Conservation (phyloP, 2,329 filamentous ascomycete species). For the Aspergillus hortae region DNA sequence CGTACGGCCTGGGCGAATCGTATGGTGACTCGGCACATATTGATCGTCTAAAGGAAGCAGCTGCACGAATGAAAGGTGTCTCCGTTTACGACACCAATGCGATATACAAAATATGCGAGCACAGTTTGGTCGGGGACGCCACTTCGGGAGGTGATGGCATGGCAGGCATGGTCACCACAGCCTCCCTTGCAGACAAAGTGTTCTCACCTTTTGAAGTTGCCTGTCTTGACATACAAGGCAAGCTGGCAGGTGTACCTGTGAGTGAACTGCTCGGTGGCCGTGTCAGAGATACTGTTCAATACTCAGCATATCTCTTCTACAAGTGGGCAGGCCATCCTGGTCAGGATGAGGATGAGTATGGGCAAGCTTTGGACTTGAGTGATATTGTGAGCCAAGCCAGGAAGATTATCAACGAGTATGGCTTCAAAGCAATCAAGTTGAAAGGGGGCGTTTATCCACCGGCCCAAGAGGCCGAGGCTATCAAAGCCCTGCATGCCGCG, state of each 20-base stretch:
- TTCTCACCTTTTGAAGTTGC: constrained; percentile 45
- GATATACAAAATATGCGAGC: constrained; percentile 22
- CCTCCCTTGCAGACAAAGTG: constrained; percentile 40
- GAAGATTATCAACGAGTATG: constrained; percentile 31
- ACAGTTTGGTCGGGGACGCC: constrained; percentile 15
- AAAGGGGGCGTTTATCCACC: constrained; percentile 44
- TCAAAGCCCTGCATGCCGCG: constrained; percentile 36
- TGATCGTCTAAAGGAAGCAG: constrained; percentile 30
- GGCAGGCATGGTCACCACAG: constrained; percentile 41
- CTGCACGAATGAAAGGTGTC: neutral
- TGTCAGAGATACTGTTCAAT: constrained; percentile 39
- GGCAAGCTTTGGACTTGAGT: constrained; percentile 37
- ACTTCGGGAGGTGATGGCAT: constrained; percentile 27
- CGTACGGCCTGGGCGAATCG: constrained; percentile 41
- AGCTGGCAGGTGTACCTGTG: constrained; percentile 38
- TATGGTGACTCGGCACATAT: constrained; percentile 42
- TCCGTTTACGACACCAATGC: constrained; percentile 14
- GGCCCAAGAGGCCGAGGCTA: constrained; percentile 37
- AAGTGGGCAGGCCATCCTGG: constrained; percentile 44
- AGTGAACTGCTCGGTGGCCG: constrained; percentile 40
- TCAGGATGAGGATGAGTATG: constrained; percentile 39
- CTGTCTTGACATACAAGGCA: constrained; percentile 43
- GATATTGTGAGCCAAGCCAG: neutral
- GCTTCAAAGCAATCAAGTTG: constrained; percentile 44
- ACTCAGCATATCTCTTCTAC: constrained; percentile 45